Evolutionary conservation across 768 basidiomycete species (phyloP), one percentile per base, ranked within the genome.

Genomic region (Boletus reticuloceps): DNA sequence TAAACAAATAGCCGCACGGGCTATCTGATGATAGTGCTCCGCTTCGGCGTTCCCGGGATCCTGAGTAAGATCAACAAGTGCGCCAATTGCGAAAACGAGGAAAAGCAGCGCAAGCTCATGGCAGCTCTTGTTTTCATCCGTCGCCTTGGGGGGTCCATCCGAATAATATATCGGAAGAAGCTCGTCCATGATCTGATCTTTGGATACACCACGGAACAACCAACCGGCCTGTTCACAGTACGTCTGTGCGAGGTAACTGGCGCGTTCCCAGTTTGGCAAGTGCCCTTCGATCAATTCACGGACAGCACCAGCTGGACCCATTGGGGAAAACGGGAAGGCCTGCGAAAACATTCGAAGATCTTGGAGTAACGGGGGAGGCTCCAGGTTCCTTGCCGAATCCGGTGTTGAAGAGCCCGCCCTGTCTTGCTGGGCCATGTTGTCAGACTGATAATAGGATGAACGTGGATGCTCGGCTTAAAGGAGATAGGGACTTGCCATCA

Each of bases 21-120:
- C 77, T 22, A 89, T 75, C 58, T 88, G 85, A 47, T 86, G 80
- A 51, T 77, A 87, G 55, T 86, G 86, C 55, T 86, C 85, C 14
- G 79, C 86, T 25, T 83, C 75, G 3, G 58, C 51, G 41, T 68
- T 72, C 19, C 34, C 59, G 1, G 72, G 64, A 1, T 64, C 63
- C 49, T 73, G 65, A 14, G 52, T 34, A 16, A 75, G 60, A 55
- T 74, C 73, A 32, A 76, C 69, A 3, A 86, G 72, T 0, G 83
- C 75, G 2, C 81, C 84, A 0, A 83, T 63, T 1, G 85, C 83
- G 50, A 87, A 79, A 5, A 75, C 66, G 56, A 73, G 71, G 61
- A 73, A 81, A n/a, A 82, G 58, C 13, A 82, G 58, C 6, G 79
- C 78, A 25, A 83, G 71, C 40, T 80, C 77, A 45, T 83, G 80